A percentile compares a stretch with the other conserved stretches of the same genome.
phyloP scores from a whole-genome alignment of 2,329 filamentous ascomycete species.

The Thielaviopsis ethacetica region DNA sequence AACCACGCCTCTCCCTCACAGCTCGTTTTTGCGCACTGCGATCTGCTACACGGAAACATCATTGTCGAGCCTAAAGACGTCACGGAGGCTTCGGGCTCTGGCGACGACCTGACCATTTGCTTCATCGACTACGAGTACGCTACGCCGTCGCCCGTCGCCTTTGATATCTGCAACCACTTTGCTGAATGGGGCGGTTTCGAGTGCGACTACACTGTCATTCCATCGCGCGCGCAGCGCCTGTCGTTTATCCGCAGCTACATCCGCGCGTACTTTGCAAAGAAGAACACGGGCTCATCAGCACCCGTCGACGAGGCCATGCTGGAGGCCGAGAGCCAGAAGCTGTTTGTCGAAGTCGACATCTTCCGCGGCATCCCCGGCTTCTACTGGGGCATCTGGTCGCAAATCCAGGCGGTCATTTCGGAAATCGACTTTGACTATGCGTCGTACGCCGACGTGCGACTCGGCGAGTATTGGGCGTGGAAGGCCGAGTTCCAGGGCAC shows the following conservation, averaged over 20 bases:
- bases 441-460: conserved; percentile 66
- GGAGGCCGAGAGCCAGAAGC: conserved; percentile 46
- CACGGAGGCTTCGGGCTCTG: conserved; percentile 15
- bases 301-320: conserved; percentile 23
- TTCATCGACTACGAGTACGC: conserved; percentile 99
- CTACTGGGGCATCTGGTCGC: conserved; percentile 83
- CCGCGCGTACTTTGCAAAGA: conserved; percentile 47
- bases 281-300: conserved; percentile 20
- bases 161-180: conserved; percentile 96
- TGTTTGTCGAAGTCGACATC: conserved; percentile 68
- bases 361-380: conserved; percentile 86
- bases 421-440: conserved; percentile 96
- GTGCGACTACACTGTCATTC: conserved; percentile 74
- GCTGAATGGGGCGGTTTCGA: conserved; percentile 97
- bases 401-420: conserved; percentile 88
- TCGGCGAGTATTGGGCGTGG: conserved; percentile 91
- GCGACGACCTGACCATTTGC: conserved; percentile 34
- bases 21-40: conserved; percentile 89
- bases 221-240: conserved; percentile 57
- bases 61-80: conserved; percentile 49
- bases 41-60: conserved; percentile 90
- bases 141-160: conserved; percentile 81
- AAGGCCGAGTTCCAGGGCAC: conserved; percentile 55
- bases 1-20: conserved; percentile 19
- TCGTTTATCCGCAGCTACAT: conserved; percentile 78